Percentiles rank a stretch among this genome's conserved stretches.
Conservation (phyloP, 805 yeast genomes). For the Alloascoidea africana region DNA sequence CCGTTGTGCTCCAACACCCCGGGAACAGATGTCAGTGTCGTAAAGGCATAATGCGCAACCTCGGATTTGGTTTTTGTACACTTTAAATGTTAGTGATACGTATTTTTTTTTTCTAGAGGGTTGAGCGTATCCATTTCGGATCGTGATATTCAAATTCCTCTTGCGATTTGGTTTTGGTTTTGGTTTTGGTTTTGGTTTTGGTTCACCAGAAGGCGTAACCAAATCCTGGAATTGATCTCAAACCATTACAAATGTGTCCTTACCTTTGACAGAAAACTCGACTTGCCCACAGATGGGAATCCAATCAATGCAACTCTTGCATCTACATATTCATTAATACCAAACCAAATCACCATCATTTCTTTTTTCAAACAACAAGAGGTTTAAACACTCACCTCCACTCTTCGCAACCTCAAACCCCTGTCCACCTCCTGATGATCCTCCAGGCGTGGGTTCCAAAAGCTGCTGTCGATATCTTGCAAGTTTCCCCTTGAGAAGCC, state of each 20-base stretch:
- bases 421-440: conserved; percentile 54
- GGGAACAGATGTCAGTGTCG: conserved; percentile 92
- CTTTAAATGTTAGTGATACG: conserved; percentile 2
- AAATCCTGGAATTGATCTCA: too few species aligned
- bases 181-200: too few species aligned
- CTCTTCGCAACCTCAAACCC: conserved; percentile 92
- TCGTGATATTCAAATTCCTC: too few species aligned
- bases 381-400: conserved; percentile 33
- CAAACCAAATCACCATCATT: too few species aligned
- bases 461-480: conserved; percentile 88
- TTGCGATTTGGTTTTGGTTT: too few species aligned
- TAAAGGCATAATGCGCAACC: conserved; percentile 89
- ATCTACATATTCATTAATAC: too few species aligned
- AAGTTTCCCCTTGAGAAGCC: conserved; percentile 84
- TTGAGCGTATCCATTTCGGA: too few species aligned
- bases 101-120: too few species aligned
- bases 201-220: too few species aligned
- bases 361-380: background rate
- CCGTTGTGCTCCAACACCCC: conserved; percentile 93
- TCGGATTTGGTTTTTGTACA: conserved; percentile 91
- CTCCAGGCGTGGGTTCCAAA: conserved; percentile 76
- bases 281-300: conserved; percentile 95
- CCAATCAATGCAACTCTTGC: conserved; percentile 93
- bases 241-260: too few species aligned
- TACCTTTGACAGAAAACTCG: conserved; percentile 64